A percentile compares a stretch with the other conserved stretches of the same genome.
phyloP scores from a whole-genome alignment of 805 yeast genomes.

The Candida caryicola region DNA sequence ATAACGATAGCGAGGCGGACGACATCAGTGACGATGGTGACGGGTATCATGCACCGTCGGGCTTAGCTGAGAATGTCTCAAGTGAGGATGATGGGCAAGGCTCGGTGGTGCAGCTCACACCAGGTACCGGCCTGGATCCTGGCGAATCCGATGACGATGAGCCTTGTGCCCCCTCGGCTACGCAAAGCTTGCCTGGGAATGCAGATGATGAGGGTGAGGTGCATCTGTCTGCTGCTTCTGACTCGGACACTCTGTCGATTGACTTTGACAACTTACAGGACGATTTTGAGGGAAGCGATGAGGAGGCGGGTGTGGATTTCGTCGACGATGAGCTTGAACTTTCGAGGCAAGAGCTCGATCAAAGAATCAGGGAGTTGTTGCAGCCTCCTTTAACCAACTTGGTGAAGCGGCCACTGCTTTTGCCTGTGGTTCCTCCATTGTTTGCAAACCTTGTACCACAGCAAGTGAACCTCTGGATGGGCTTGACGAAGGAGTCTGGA shows the following conservation, averaged over 20 bases:
- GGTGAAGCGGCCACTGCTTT: slow-evolving; percentile 14
- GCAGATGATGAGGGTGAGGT: background rate
- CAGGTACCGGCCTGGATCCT: background rate
- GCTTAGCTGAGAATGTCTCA: slow-evolving; percentile 16
- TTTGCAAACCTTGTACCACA: slow-evolving; percentile 52
- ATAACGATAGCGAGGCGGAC: slow-evolving; percentile 9
- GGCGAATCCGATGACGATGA: background rate
- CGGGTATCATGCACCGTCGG: no score
- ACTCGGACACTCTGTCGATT: slow-evolving; percentile 39
- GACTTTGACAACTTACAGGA: slow-evolving; percentile 47
- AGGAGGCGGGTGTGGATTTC: slow-evolving; percentile 18
- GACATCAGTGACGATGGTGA: slow-evolving; percentile 25
- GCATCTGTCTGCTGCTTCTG: slow-evolving; percentile 8
- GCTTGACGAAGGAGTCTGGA: slow-evolving; percentile 30
- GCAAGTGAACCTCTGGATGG: slow-evolving; percentile 76
- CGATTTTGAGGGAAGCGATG: slow-evolving; percentile 43
- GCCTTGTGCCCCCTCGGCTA: no score
- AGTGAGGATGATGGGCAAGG: slow-evolving; percentile 6
- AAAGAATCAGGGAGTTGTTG: slow-evolving; percentile 47
- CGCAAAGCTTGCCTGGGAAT: no score
- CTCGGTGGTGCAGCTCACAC: background rate
- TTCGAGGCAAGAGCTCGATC: slow-evolving; percentile 30
- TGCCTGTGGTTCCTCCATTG: slow-evolving; percentile 44
- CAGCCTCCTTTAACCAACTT: slow-evolving; percentile 62
- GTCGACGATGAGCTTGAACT: slow-evolving; percentile 21